Base-by-base conservation (phyloP, 768 basidiomycete species). In the Boletellus sp. region DNA sequence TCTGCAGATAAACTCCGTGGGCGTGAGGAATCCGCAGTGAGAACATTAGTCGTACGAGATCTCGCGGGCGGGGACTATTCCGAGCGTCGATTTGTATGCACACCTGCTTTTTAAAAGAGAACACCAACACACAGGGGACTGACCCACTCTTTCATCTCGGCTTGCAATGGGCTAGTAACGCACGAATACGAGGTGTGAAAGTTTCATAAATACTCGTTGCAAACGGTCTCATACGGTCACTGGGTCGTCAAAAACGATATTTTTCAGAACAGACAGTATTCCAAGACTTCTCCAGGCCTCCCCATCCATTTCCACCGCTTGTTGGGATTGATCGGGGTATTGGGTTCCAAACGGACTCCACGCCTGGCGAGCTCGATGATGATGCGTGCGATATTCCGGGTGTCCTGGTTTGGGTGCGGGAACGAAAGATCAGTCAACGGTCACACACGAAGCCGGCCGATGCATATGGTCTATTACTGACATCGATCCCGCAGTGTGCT, bases 241-340 rank as follows among this genome's bases (percentile, higher is more conserved):
- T n/a, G n/a, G 22, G 23, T 39, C 22, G 26, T 41, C 48, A 44
- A 35, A 47, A 34, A 31, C 19, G 7, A 24, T 28, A 10, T 11
- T 28, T 10, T 42, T 57, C 45, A 68, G 50, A 37, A 59, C 63
- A 70, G 48, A 44, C 56, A 54, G 19, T 64, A 55, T 61, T 87
- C 83, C 56, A 87, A 69, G 50, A 90, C 71, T 66, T 81, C 74
- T 10, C 89, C 89, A 34, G 73, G 70, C 60, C 77, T 81, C 60
- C 89, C 90, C 91, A 94, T 93, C 91, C 91, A 93, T 13, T 70
- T 70, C 90, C 88, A 94, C 46, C 85, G 77, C 42, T 79, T 75
- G 53, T 77, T 74, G 34, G 81, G 78, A 60, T 79, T 74, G 57
- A 91, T 79, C n/a, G 72, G 54, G 8, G 81, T 82, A 61, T 94